phyloP scores from a whole-genome alignment of 345 rosid genomes.

The Bretschneidera sinensis region DNA sequence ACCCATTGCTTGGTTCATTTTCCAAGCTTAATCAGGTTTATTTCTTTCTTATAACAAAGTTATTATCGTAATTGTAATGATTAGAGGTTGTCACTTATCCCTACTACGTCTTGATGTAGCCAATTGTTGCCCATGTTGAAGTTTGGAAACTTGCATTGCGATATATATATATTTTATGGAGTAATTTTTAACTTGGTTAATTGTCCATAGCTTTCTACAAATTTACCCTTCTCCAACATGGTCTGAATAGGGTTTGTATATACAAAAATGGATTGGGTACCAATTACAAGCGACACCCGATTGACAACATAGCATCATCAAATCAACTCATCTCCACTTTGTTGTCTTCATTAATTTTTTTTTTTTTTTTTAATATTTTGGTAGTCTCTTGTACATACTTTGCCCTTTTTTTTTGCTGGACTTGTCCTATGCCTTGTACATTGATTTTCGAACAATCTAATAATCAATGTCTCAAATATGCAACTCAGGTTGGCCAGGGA shows the following conservation, averaged over 20 bases:
- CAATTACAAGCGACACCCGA: neutral
- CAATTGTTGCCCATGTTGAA: neutral
- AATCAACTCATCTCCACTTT: neutral
- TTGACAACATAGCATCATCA: neutral
- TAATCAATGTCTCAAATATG: conserved; percentile 8
- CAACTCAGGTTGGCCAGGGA: conserved; percentile 83
- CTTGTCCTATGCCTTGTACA: neutral
- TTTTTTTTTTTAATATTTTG: neutral
- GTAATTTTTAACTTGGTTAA: no score
- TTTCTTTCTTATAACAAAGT: neutral
- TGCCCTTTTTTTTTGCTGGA: neutral
- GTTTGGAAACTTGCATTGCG: no score
- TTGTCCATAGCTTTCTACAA: no score
- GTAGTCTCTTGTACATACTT: neutral
- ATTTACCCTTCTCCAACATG: no score
- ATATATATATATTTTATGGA: no score
- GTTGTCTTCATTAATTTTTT: neutral
- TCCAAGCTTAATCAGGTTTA: conserved; percentile 89
- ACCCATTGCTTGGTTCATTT: conserved; percentile 96
- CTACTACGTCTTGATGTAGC: no score
- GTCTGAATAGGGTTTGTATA: no score
- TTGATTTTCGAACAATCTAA: neutral
- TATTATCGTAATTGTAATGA: neutral
- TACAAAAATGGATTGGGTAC: no score
- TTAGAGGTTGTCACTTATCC: no score